Base-by-base conservation (phyloP, 352 stramenopile genomes). In the Salisapilia sapeloensis region DNA sequence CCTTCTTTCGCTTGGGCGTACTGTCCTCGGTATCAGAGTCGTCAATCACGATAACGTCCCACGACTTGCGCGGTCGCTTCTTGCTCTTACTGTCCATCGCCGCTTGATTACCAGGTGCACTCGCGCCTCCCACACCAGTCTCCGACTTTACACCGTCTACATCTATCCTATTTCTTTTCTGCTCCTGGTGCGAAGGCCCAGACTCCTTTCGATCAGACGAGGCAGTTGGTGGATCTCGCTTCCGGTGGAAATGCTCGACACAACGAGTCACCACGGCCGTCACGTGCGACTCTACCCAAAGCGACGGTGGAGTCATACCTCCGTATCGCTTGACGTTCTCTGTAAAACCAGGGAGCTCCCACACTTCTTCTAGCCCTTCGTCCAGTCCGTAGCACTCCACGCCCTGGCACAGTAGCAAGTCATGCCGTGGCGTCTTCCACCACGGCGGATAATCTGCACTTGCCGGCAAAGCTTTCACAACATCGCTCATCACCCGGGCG, bases 361-460 rank as follows among this genome's bases (percentile, higher is more conserved):
- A 92, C 18, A 90, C 61, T 6, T 70, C 40, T 4, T 29, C 31
- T 8, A 90, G 26, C 28, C 78, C 55, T 23, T 84, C 56, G 33
- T 87, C 76, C 22, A 92, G 44, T 7, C 76, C 76, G 40, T 77
- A 84, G 40, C 61, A 82, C 36, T 90, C 76, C 13, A 90, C 63
- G 27, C 65, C 74, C 44, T 87, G 76, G 20, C 89, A 47, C 34
- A 92, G 46, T 36, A 85, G 28, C 38, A 85, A 77, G 26, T 92
- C 76, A 38, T 82, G 70, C 7, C 57, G 54, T 6, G 76, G 76
- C 17, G 54, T 69, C 33, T 40, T 63, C 76, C 76, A 92, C 76
- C 76, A 92, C 23, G 20, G 12, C 28, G 76, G 76, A 30, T 65
- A 82, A 9, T 58, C 33, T 14, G 36, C 32, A 2, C 33, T 35